phyloP scores from a whole-genome alignment of 108 stramenopile species.

The Cylindrotheca closterium region DNA sequence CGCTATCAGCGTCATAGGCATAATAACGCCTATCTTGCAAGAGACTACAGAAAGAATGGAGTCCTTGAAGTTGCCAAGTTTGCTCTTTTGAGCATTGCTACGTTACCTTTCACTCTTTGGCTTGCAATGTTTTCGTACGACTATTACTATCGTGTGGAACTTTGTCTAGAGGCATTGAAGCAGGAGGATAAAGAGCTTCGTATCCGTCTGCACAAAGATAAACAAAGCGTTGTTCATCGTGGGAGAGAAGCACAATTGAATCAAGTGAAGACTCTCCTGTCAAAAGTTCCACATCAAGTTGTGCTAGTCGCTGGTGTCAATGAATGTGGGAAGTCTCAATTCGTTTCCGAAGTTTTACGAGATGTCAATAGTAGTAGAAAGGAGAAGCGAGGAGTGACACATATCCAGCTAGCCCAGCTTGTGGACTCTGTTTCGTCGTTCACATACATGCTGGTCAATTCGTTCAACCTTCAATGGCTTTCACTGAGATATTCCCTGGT shows the following conservation, averaged over 20 bases:
- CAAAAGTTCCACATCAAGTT: slow-evolving; percentile 12
- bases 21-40: too few species aligned
- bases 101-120: slow-evolving; percentile 19
- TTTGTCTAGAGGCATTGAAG: slow-evolving; percentile 9
- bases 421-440: slow-evolving; percentile 17
- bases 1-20: too few species aligned
- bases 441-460: slow-evolving; percentile 8
- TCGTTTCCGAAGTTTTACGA: slow-evolving; percentile 9
- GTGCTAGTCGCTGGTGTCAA: slow-evolving; percentile 20
- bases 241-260: slow-evolving; percentile 18
- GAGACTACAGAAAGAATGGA: neutral
- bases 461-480: slow-evolving; percentile 14
- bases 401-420: slow-evolving; percentile 14
- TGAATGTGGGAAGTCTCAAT: slow-evolving; percentile 18
- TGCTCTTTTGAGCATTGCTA: slow-evolving; percentile 14
- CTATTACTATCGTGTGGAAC: slow-evolving; percentile 15
- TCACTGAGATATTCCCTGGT: slow-evolving; percentile 10
- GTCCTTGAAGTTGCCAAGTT: slow-evolving; percentile 15
- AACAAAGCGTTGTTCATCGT: neutral
- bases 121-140: slow-evolving; percentile 14
- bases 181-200: slow-evolving; percentile 1
- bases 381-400: slow-evolving; percentile 6
- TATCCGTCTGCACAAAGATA: neutral
- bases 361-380: neutral
- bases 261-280: slow-evolving; percentile 10